Base-by-base conservation (phyloP, 768 basidiomycete species). In the Suillus alpinus region DNA sequence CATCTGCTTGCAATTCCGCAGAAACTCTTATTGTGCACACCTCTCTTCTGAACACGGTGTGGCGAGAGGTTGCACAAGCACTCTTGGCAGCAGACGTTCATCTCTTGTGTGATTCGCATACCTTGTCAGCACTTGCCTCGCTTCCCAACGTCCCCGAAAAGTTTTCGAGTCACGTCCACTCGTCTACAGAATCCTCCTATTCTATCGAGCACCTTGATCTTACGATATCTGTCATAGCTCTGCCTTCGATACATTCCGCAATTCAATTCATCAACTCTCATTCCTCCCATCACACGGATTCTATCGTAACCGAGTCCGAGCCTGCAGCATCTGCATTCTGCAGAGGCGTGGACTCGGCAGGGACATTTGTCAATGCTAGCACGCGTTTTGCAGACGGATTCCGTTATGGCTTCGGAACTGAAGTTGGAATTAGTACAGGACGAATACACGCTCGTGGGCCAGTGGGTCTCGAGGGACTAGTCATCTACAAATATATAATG, bases 311-410 rank as follows among this genome's bases (percentile, higher is more conserved):
- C 6, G 93, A 97, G 73, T 82, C 85, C 49, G 65, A 67, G 37
- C 81, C 85, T 2, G 83, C 88, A 34, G 86, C 84, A 40, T 80
- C 86, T 34, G 78, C 77, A 34, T 99, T 98, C 78, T 92, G 88
- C 71, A 82, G 89, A 18, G 92, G 92, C 7, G 88, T 98, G 26
- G 95, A 96, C 72, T 91, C 91, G 0, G 91, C 96, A 0, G 93
- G 95, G 34, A 93, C 93, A 5, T 99, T 90, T 68, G 83, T 96
- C 61, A 98, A 99, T 68, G 95, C 95, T 7, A 94, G 91, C 69
- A 98, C 97, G 10, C 84, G 97, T 40, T 98, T 99, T 71, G 89
- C 95, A 0, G 97, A 99, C 73, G 96, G 97, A 13, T 97, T 95
- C 76, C 77, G 96, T 62, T 98, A 94, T 71, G 97, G 97, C 0